These are phyloP conservation scores for Apiospora saccharicola DNA, from an alignment of 2,329 filamentous ascomycete genomes.

Conservation along the genomic window DNA sequence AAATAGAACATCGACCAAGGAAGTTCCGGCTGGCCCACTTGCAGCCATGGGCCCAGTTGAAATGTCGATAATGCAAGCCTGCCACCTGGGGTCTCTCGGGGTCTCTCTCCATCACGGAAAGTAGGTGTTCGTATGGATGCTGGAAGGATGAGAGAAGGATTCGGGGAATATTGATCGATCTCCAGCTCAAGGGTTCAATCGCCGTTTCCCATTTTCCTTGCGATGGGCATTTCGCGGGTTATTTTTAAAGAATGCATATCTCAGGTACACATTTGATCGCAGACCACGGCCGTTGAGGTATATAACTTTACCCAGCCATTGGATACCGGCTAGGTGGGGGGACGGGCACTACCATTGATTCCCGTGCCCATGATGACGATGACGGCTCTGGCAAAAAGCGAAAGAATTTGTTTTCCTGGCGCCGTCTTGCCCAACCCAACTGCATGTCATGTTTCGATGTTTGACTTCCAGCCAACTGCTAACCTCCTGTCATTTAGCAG, in stretches of 20 bases:
- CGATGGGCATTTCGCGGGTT: neutral
- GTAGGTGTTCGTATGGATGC: conserved; percentile 6
- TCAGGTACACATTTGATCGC: neutral
- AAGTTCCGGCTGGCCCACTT: neutral
- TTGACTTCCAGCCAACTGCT: conserved; percentile 6
- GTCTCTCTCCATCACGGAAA: conserved; percentile 9
- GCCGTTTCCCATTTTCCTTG: neutral
- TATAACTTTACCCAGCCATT: neutral
- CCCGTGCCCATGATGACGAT: neutral
- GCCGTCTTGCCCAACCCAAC: conserved; percentile 4
- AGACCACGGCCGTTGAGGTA: neutral
- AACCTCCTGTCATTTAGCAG: conserved; percentile 12
- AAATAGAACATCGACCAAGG: conserved; percentile 13
- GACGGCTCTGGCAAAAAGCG: neutral
- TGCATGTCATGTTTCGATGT: conserved; percentile 9
- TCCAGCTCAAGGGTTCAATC: conserved; percentile 5
- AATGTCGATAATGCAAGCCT: conserved; percentile 17
- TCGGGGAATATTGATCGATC: conserved; percentile 7
- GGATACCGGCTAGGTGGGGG: neutral
- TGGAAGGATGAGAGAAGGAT: conserved; percentile 15
- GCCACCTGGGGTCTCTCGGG: neutral
- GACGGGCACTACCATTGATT: neutral
- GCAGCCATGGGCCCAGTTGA: neutral
- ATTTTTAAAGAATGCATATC: neutral
- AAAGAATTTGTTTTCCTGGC: neutral